phyloP scores from a whole-genome alignment of 192 early-diverging fungal genomes.

The Allomyces macrogynus region DNA sequence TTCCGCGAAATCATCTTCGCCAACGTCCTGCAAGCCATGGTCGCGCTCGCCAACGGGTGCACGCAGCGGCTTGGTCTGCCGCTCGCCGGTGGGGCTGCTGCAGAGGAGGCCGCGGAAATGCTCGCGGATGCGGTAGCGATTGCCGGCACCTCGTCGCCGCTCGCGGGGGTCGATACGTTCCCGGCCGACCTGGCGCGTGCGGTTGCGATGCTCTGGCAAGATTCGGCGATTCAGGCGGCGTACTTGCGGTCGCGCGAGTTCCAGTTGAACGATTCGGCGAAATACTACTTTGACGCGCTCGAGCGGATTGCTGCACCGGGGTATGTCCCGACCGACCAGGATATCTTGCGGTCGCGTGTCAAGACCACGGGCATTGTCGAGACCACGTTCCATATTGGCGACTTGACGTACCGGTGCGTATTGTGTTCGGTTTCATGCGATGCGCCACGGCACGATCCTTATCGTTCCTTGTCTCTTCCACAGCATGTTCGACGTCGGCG shows the following conservation, averaged over 20 bases:
- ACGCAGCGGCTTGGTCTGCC: conserved; percentile 42
- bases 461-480: not conserved
- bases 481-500: conserved; percentile 88
- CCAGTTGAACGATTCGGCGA: conserved; percentile 90
- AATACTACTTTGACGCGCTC: conserved; percentile 93
- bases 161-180: conserved; percentile 32
- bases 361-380: conserved; percentile 96
- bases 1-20: conserved; percentile 94
- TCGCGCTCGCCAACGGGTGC: conserved; percentile 83
- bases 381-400: conserved; percentile 75
- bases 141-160: conserved; percentile 25
- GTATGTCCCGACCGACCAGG: conserved; percentile 84
- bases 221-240: conserved; percentile 60
- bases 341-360: conserved; percentile 87
- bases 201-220: conserved; percentile 66
- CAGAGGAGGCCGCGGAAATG: conserved; percentile 48
- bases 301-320: conserved; percentile 58
- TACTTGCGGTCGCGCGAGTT: conserved; percentile 69
- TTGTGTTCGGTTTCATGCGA: not conserved
- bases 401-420: conserved; percentile 55
- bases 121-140: conserved; percentile 69
- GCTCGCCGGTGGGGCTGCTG: conserved; percentile 45
- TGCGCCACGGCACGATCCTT: too few relatives aligned
- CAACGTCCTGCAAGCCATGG: conserved; percentile 93
- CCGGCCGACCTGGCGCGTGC: conserved; percentile 61